phyloP scores from a whole-genome alignment of 768 basidiomycete species.

The Mycena pura region DNA sequence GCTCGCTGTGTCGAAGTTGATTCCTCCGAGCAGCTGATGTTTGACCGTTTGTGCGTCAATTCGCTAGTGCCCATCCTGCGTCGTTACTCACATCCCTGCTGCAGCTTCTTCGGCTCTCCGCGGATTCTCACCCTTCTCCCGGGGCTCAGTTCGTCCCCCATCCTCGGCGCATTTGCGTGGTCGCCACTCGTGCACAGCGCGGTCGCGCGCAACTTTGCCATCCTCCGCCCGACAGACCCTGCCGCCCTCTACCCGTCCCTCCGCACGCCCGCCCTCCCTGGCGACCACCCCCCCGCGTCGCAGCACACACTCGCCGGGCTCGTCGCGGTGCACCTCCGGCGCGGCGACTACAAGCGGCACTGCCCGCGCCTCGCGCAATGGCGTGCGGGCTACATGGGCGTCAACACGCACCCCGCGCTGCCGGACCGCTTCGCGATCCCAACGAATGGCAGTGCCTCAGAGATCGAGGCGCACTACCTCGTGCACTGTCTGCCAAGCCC shows the following conservation, averaged over 20 bases:
- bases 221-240: conserved; percentile 44
- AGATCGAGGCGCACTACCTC: conserved; percentile 42
- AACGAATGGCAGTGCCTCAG: conserved; percentile 10
- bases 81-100: not conserved
- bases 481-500: conserved; percentile 52
- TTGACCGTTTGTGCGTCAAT: conserved; percentile 54
- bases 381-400: conserved; percentile 54
- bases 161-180: conserved; percentile 58
- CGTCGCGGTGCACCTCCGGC: conserved; percentile 60
- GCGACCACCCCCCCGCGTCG: conserved; percentile 11
- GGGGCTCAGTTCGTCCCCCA: conserved; percentile 52
- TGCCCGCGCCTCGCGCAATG: conserved; percentile 57
- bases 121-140: conserved; percentile 52
- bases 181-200: conserved; percentile 58
- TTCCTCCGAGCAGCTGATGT: conserved; percentile 46
- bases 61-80: not conserved
- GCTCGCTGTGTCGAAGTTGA: conserved; percentile 52
- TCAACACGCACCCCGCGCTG: conserved; percentile 51
- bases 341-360: conserved; percentile 64
- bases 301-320: conserved; percentile 45
- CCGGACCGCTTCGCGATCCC: conserved; percentile 46
- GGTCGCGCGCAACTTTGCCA: conserved; percentile 54
- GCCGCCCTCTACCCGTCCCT: conserved; percentile 25
- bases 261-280: conserved; percentile 14
- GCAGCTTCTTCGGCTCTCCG: conserved; percentile 53